Conservation (phyloP, 2,329 filamentous ascomycete genomes). For the Xylaria sp. region DNA sequence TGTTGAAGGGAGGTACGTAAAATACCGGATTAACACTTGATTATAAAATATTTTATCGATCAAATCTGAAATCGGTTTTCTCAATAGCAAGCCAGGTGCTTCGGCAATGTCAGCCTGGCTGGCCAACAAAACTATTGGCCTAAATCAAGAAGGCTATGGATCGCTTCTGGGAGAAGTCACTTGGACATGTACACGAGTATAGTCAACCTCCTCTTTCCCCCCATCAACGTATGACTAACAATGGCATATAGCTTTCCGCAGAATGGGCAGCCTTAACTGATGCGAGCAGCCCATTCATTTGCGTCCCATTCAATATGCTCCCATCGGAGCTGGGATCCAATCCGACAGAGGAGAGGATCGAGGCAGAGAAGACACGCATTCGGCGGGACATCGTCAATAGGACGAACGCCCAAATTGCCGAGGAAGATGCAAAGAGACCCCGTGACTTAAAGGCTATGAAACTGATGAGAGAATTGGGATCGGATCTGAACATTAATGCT, state of each 20-base stretch:
- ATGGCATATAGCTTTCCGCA: slow-evolving; percentile 50
- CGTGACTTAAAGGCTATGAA: slow-evolving; percentile 51
- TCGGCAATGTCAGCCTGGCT: slow-evolving; percentile 59
- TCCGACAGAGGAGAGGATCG: slow-evolving; percentile 45
- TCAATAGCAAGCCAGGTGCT: slow-evolving; percentile 57
- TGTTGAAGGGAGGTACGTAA: slow-evolving; percentile 56
- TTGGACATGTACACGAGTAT: slow-evolving; percentile 57
- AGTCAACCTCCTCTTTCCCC: not conserved
- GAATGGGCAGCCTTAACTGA: slow-evolving; percentile 56
- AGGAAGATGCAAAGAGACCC: slow-evolving; percentile 44
- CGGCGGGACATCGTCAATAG: slow-evolving; percentile 53
- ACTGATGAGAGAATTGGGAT: slow-evolving; percentile 56
- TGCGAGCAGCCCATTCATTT: slow-evolving; percentile 51
- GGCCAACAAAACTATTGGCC: slow-evolving; percentile 57
- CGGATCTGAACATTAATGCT: slow-evolving; percentile 61
- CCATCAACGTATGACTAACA: slow-evolving; percentile 5
- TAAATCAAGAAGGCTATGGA: slow-evolving; percentile 56
- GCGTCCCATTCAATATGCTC: slow-evolving; percentile 58
- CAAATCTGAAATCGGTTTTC: not conserved
- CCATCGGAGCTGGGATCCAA: slow-evolving; percentile 49
- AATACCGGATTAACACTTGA: no score
- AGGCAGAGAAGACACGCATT: slow-evolving; percentile 55
- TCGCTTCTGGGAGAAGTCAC: slow-evolving; percentile 56
- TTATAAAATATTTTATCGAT: not conserved
- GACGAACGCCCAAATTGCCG: slow-evolving; percentile 52